Evolutionary conservation across 208 protist genomes (phyloP), one percentile per base, ranked within the genome.

Genomic region (Tetramitus jugosus): DNA sequence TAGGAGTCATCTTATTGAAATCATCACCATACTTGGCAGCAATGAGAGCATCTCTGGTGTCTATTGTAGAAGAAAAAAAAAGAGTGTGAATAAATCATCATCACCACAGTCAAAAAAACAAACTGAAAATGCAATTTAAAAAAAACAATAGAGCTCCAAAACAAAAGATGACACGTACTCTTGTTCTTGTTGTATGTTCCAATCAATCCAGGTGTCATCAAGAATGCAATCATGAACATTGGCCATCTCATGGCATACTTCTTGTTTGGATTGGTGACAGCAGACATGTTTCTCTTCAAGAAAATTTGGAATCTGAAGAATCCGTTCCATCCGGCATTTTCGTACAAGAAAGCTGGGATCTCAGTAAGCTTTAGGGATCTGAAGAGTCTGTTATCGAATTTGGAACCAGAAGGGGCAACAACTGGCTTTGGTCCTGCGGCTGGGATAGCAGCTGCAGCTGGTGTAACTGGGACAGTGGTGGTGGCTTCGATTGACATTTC

Each of bases 311-410:
- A 40, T 40, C 60, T 35, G 60, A 65, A 65, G 60, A 65, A 7
- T n/a, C 60, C 60, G 31, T 65, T 65, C 31, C 3, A 65, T 10
- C 40, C 40, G 2, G 60, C 60, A 40, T 65, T n/a, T 65, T 65
- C 33, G 14, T 31, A 26, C 7, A 65, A n/a, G 31, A 65, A 65
- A 40, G 35, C 40, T 65, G 60, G 60, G 13, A 65, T 40, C 23
- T 65, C 60, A n/a, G 35, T 65, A n/a, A 65, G 40, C 31, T 65
- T 65, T 10, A 65, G 14, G 35, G 35, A 13, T 40, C 14, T 10
- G 10, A 65, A 20, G 40, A 65, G 40, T n/a, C 40, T 65, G 31
- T 65, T 65, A 40, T 65, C 60, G 29, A 65, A 65, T 10, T 65
- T 33, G 31, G 60, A n/a, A n/a, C n/a, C n/a, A n/a, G n/a, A n/a